phyloP scores from a whole-genome alignment of 2,329 filamentous ascomycete genomes.

The Coleophoma crateriformis region DNA sequence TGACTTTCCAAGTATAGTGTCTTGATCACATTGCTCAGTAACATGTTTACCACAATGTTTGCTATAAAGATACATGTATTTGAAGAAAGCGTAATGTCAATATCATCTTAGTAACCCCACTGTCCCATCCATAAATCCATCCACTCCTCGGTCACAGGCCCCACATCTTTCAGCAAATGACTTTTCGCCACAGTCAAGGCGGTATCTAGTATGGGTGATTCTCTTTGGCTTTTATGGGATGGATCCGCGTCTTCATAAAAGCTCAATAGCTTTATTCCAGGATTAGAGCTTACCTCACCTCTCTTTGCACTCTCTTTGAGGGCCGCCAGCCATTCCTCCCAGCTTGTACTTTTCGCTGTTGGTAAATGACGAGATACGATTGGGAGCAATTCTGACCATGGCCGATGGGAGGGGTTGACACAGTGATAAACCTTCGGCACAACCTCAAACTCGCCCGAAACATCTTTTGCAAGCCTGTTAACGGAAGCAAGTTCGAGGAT shows the following conservation, averaged over 20 bases:
- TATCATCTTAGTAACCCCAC: constrained; percentile 25
- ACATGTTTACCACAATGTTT: too few species aligned
- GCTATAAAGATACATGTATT: too few species aligned
- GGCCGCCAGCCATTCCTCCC: constrained; percentile 35
- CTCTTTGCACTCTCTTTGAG: constrained; percentile 33
- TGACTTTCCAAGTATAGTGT: too few species aligned
- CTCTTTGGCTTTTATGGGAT: constrained; percentile 29
- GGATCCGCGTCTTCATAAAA: constrained; percentile 35
- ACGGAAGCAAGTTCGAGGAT: constrained; percentile 33
- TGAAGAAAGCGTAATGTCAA: too few species aligned
- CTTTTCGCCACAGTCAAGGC: constrained; percentile 25
- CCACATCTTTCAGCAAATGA: constrained; percentile 34
- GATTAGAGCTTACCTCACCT: constrained; percentile 33
- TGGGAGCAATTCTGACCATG: constrained; percentile 22
- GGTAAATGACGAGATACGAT: constrained; percentile 28
- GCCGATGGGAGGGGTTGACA: constrained; percentile 40
- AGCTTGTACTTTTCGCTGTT: too few species aligned
- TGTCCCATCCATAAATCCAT: constrained; percentile 43
- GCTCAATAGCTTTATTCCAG: constrained; percentile 45
- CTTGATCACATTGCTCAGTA: too few species aligned
- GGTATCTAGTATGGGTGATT: not conserved
- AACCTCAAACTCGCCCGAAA: constrained; percentile 11
- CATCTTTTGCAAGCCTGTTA: not conserved
- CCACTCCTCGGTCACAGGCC: constrained; percentile 35
- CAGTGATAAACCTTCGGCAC: constrained; percentile 36